These are phyloP conservation scores for Chaetomiaceae sp. DNA, from an alignment of 2,329 filamentous ascomycete species.

Conservation along the genomic window DNA sequence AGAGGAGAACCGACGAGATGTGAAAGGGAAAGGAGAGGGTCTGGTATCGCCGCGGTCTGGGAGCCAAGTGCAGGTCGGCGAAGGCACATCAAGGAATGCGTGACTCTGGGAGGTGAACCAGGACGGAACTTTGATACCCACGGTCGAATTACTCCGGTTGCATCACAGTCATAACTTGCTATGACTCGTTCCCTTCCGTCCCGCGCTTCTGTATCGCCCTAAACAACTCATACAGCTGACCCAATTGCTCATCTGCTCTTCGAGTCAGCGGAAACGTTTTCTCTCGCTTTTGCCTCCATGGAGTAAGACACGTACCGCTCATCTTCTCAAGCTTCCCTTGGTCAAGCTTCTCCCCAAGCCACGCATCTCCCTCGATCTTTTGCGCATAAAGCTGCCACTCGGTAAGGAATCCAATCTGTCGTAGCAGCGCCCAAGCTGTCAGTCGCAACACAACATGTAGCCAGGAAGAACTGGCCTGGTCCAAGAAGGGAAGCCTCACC, in stretches of 20 bases:
- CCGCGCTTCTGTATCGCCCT: constrained; percentile 57
- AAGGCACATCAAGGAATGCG: no score
- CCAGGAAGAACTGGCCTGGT: no score
- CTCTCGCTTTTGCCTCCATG: background rate
- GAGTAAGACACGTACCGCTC: constrained; percentile 62
- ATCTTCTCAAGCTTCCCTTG: constrained; percentile 82
- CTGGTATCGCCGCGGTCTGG: no score
- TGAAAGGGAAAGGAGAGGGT: background rate
- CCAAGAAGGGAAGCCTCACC: constrained; percentile 45
- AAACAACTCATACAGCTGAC: constrained; percentile 93
- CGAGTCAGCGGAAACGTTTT: constrained; percentile 4
- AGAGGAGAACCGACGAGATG: no score
- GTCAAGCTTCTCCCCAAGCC: constrained; percentile 82
- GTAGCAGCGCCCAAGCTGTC: background rate
- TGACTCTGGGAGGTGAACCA: no score
- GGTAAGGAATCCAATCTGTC: constrained; percentile 88
- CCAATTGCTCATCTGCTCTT: constrained; percentile 79
- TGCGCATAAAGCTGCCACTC: constrained; percentile 97
- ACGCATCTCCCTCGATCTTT: constrained; percentile 79
- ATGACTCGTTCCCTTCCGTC: constrained; percentile 14
- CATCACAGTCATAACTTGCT: no score
- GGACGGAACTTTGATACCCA: no score
- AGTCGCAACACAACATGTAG: background rate
- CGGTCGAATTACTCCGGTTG: no score
- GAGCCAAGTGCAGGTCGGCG: no score